Base-by-base conservation (phyloP, 2,329 filamentous ascomycete genomes). In the Macrophomina pseudophaseolina region DNA sequence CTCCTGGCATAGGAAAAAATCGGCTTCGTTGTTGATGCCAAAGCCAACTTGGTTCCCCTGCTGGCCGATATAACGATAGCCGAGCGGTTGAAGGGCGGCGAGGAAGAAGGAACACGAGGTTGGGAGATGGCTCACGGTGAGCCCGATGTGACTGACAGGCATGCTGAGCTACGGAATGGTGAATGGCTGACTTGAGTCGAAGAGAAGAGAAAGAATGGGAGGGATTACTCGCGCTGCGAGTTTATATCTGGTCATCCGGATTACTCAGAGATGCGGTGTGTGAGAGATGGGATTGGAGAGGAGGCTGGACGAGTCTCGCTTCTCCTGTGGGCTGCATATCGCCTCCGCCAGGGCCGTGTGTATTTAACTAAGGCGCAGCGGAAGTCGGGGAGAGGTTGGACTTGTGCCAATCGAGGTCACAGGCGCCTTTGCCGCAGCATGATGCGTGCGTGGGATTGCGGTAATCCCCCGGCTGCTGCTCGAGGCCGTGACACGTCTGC, bases 101-200 rank as follows among this genome's bases (percentile, higher is more conserved):
- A 93, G 87, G 79, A 93, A 97, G 82, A 96, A 97, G 7, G 92
- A 95, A 59, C 90, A 88, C 3, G 93, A 91, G 42, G 89, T 88
- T 65, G 92, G 87, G 64, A 97, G 87, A 78, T 94, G 89, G 68
- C 88, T 89, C 74, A 97, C 93, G 44, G 86, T 88, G 69, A 90
- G 81, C 68, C 86, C 87, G 68, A 89, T 83, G 74, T 88, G 87
- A 51, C 87, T 87, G 71, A 88, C 79, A 66, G 87, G 86, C 87
- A 90, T 90, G 49, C 14, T 53, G 49, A 12, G 14, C 28, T 28
- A 52, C 23, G 68, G 51, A 32, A 23, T 12, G 32, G 33, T 42
- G 9, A 32, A 52, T 62, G 53, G 5, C 35, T 38, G 35, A 4
- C 11, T 58, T 16, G 38, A 49, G 51, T 58, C 5, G 18, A 23